Conservation (phyloP, 441 rosid species). For the Populus hybrid region DNA sequence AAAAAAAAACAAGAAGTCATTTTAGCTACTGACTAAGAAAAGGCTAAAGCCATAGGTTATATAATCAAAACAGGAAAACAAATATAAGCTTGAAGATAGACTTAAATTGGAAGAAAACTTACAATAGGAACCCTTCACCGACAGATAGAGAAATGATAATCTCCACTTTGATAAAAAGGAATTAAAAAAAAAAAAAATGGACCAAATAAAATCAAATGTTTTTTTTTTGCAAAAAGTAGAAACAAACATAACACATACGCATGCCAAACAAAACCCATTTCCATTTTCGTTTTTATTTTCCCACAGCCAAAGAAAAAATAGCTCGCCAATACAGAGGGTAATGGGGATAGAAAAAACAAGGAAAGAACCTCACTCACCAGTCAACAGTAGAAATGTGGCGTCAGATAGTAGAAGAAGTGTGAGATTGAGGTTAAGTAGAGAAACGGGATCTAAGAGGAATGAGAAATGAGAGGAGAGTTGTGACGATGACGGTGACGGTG, state of each 20-base stretch:
- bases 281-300: not conserved
- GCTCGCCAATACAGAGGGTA: not conserved
- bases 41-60: not conserved
- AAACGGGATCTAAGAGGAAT: slow-evolving; percentile 28
- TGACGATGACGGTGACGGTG: slow-evolving; percentile 6
- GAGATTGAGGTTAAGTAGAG: slow-evolving; percentile 11
- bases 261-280: not conserved
- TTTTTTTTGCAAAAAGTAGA: slow-evolving; percentile 2
- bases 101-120: slow-evolving; percentile 18
- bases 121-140: slow-evolving; percentile 26
- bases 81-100: not conserved
- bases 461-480: slow-evolving; percentile 3
- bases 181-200: not conserved
- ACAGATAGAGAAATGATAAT: slow-evolving; percentile 22
- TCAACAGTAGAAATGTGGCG: slow-evolving; percentile 43
- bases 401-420: not conserved
- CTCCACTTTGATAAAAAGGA: not conserved
- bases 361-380: not conserved
- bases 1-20: slow-evolving; percentile 1
- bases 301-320: not conserved
- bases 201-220: not conserved
- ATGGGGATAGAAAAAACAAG: not conserved
- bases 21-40: not conserved
- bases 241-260: slow-evolving; percentile 2
- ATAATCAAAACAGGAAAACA: slow-evolving; percentile 12